A percentile compares a stretch with the other conserved stretches of the same genome.
phyloP scores from a whole-genome alignment of 768 basidiomycete species.

The Hypholoma sublateritium region DNA sequence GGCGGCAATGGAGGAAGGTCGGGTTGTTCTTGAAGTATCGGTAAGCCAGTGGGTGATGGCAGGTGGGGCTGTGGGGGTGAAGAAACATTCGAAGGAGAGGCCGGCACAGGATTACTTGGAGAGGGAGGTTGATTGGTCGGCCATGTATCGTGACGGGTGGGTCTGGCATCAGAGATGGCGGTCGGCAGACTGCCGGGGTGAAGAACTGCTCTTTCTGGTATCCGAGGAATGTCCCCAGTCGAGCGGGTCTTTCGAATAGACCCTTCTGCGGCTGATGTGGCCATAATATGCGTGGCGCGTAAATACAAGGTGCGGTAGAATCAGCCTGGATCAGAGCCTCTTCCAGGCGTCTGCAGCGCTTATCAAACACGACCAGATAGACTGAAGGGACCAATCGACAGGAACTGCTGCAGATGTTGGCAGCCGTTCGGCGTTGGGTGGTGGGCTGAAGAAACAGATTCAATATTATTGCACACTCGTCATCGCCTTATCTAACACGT shows the following conservation, averaged over 20 bases:
- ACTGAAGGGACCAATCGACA: not conserved
- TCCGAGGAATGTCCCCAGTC: constrained; percentile 36
- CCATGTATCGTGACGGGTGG: constrained; percentile 1
- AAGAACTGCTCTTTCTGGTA: constrained; percentile 18
- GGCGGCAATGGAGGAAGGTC: not conserved
- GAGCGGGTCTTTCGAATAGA: constrained; percentile 38
- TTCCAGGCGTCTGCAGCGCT: not conserved
- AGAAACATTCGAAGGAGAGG: not conserved
- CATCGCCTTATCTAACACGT: no score
- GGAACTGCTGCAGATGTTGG: not conserved
- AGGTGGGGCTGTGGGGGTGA: not conserved
- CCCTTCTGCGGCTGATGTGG: constrained; percentile 23
- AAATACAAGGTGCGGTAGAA: not conserved
- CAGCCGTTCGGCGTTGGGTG: not conserved
- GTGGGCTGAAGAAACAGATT: not conserved
- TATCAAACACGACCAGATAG: not conserved
- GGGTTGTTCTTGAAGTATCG: not conserved
- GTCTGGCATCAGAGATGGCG: constrained; percentile 5
- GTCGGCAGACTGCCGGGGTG: constrained; percentile 5
- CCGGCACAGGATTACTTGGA: not conserved
- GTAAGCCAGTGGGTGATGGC: not conserved
- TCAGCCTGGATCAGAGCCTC: not conserved
- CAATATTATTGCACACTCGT: no score
- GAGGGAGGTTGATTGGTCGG: not conserved
- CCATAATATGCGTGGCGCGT: constrained; percentile 12